Evolutionary conservation across 257 asterid genomes (phyloP), one percentile per base, ranked within the genome.

Genomic region (Ocimum tenuiflorum): DNA sequence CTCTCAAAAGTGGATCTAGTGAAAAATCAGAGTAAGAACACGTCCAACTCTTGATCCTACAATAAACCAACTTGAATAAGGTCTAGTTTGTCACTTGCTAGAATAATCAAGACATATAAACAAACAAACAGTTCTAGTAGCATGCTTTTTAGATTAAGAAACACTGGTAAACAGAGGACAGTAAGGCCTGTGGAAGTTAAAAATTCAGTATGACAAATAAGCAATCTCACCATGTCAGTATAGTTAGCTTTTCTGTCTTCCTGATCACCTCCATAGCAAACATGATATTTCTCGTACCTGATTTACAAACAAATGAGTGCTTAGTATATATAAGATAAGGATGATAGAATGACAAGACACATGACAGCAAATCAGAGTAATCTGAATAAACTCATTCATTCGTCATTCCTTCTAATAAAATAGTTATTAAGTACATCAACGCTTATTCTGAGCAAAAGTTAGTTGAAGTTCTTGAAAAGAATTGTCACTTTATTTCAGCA

Each of bases 201-300:
- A 64, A 9, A 66, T 18, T 9, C 47, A 19, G 60, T 41, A 54
- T 17, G 60, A 61, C 50, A 63, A 57, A 48, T 52, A 29, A 53
- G 64, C 60, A 45, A 50, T 59, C 85, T 84, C 78, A 89, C 99
- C 97, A 92, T 89, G 81, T 89, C 97, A 1, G 90, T 81, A 78
- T 87, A 92, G 85, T 92, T 89, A 59, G 83, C 72, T 82, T 86
- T 92, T 82, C 99, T 86, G 75, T 87, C 97, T 71, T 86, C 91
- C 79, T 86, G 91, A 13, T 86, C 84, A 41, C 97, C 99, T 73
- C 99, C 97, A 65, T 80, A 89, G 71, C 84, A 85, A 65, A 82
- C 96, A 77, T 92, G 99, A 78, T 92, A 92, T 74, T 92, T 92
- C 78, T 92, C 99, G 46, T 92, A 92, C 90, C 99, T 89, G 79